Base-by-base conservation (phyloP, 2,329 filamentous ascomycete genomes). In the Parasarocladium wereldwijsianum region DNA sequence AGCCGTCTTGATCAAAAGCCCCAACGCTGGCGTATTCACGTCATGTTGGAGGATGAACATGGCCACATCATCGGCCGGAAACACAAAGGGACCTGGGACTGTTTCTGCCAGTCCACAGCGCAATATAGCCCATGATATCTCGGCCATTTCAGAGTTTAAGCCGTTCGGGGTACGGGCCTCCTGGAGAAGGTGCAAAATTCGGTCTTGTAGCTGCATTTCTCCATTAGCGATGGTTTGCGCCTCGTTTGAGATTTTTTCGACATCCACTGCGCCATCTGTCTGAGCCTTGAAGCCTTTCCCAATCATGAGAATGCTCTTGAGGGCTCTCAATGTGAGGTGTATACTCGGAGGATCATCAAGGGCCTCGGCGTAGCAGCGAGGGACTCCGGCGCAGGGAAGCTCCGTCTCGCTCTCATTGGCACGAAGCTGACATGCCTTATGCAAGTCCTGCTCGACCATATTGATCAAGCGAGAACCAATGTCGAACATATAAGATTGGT, bases 91-190 rank as follows among this genome's bases (percentile, higher is more conserved):
- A 0, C 82, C 82, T 3, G 77, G 70, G 16, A 73, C 67, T 0
- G 63, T 66, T 49, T 92, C 83, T 1, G 75, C 75, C 43, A 86
- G 86, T 1, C 83, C 83, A 13, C 73, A 68, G 23, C 75, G 70
- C 29, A 87, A 62, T 27, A 86, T 69, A 34, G 63, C 64, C 51
- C 82, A 90, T 19, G 76, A 71, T 4, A 70, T 63, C 43, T 86
- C 80, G 14, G 78, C 64, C 8, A 83, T 66, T 39, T 86, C 82
- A 14, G 70, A 66, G 34, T 68, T 72, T 3, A 51, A 54, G 4
- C 59, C 63, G 26, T 84, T 75, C 0, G 67, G 44, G 3, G 45
- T 37, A 35, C 66, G 64, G 4, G 66, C 38, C n/a, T 58, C 52
- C 8, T 57, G 46, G 19, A 71, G 49, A 9, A 66, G 55, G 5